These are phyloP conservation scores for Aspergillus diversus DNA, from an alignment of 495 filamentous ascomycete genomes.

Conservation along the genomic window DNA sequence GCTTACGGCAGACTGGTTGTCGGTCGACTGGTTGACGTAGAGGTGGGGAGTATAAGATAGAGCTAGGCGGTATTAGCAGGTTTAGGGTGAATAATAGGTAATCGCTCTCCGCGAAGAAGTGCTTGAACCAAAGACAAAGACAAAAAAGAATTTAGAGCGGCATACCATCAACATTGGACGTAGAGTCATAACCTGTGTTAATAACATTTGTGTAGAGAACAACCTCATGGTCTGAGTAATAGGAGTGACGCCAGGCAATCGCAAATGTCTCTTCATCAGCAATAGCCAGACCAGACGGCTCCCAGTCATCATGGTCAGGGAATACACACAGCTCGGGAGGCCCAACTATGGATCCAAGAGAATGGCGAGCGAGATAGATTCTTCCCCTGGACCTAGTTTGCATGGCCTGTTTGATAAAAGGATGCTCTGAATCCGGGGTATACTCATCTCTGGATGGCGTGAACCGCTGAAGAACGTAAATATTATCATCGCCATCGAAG, in stretches of 20 bases:
- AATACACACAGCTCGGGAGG: constrained; percentile 36
- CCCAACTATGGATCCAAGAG: constrained; percentile 17
- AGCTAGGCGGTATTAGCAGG: constrained; percentile 20
- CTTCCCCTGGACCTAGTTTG: constrained; percentile 26
- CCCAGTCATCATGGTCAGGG: constrained; percentile 33
- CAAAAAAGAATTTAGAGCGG: constrained; percentile 1
- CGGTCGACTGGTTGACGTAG: constrained; percentile 11
- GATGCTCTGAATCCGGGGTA: constrained; percentile 30
- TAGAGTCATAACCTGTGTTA: constrained; percentile 11
- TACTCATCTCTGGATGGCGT: constrained; percentile 31
- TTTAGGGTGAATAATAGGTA: neutral
- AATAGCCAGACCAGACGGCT: constrained; percentile 38
- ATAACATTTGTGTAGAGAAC: constrained; percentile 30
- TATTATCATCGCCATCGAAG: constrained; percentile 25
- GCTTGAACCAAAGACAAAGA: neutral
- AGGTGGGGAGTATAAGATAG: constrained; percentile 24
- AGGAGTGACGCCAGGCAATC: constrained; percentile 45
- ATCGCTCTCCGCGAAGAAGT: neutral
- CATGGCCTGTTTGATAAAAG: constrained; percentile 43
- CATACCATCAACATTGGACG: constrained; percentile 24
- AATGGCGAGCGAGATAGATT: constrained; percentile 36
- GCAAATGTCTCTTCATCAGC: constrained; percentile 36
- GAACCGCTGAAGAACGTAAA: constrained; percentile 41
- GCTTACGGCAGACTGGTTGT: neutral
- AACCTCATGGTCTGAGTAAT: constrained; percentile 31